Percentiles rank a stretch among this genome's conserved stretches.
phyloP scores from a whole-genome alignment of 1,284 basidiomycete genomes.

The Tetrapyrgos nigripes region DNA sequence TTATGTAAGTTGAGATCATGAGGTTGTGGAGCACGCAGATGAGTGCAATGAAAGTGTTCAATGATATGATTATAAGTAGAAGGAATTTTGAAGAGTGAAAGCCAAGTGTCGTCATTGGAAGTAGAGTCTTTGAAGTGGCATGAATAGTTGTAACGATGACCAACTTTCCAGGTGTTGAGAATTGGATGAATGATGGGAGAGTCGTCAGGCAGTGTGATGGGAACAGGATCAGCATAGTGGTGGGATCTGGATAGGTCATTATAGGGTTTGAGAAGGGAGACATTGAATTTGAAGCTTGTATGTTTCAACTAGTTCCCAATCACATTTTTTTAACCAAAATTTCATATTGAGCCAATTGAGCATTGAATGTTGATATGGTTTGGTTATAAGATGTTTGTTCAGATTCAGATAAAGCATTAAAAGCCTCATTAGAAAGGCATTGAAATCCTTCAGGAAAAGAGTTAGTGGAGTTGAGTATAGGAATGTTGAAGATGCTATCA shows the following conservation, averaged over 20 bases:
- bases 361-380: too few species aligned
- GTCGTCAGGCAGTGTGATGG: slow-evolving; percentile 23
- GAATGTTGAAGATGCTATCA: too few species aligned
- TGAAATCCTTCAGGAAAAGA: too few species aligned
- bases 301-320: too few species aligned
- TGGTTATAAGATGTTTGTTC: too few species aligned
- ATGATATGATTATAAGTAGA: slow-evolving; percentile 26
- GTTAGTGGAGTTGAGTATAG: too few species aligned
- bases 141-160: slow-evolving; percentile 38
- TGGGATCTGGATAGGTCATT: slow-evolving; percentile 26
- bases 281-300: too few species aligned
- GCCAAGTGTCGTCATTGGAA: slow-evolving; percentile 34
- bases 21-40: slow-evolving; percentile 27
- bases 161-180: slow-evolving; percentile 33
- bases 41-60: slow-evolving; percentile 32
- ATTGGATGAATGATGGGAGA: slow-evolving; percentile 25
- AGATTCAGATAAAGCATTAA: too few species aligned
- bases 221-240: slow-evolving; percentile 23
- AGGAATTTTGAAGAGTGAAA: slow-evolving; percentile 36
- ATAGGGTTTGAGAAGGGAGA: slow-evolving; percentile 44
- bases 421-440: too few species aligned
- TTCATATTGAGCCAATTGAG: too few species aligned
- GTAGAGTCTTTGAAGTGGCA: slow-evolving; percentile 29
- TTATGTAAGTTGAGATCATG: too few species aligned
- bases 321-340: too few species aligned